Evolutionary conservation across 1,284 basidiomycete species (phyloP).

Genomic region (Porodaedalea pini): DNA sequence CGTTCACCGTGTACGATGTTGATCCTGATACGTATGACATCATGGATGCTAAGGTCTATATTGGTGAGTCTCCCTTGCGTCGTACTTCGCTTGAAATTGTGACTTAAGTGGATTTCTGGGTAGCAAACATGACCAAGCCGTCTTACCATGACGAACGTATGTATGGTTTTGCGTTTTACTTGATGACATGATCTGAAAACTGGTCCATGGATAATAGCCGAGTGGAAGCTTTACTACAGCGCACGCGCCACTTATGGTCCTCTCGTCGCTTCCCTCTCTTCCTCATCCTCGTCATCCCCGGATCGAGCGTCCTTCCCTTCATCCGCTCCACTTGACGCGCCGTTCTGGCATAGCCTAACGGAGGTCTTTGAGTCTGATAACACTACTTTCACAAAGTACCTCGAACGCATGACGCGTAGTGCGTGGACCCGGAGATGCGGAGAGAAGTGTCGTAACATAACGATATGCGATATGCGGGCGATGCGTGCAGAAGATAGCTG

Average conservation of each 20-base stretch:
- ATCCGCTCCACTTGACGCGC: slow-evolving; percentile 34
- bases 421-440: slow-evolving; percentile 36
- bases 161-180: slow-evolving; percentile 16
- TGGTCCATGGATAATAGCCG: slow-evolving; percentile 33
- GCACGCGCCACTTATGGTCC: slow-evolving; percentile 50
- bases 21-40: slow-evolving; percentile 52
- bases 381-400: slow-evolving; percentile 44
- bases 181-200: slow-evolving; percentile 18
- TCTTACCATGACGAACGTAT: slow-evolving; percentile 36
- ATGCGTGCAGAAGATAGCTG: slow-evolving; percentile 48
- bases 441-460: slow-evolving; percentile 40
- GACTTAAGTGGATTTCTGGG: no score
- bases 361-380: slow-evolving; percentile 50
- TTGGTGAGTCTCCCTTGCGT: slow-evolving; percentile 30
- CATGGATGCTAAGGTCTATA: slow-evolving; percentile 45
- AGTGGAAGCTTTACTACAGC: slow-evolving; percentile 55
- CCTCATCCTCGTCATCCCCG: not conserved
- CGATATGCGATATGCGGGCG: slow-evolving; percentile 48
- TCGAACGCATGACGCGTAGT: slow-evolving; percentile 40
- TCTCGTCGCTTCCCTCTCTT: slow-evolving; percentile 33
- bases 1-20: slow-evolving; percentile 51
- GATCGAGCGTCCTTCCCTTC: slow-evolving; percentile 13
- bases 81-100: not conserved
- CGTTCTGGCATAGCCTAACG: slow-evolving; percentile 62
- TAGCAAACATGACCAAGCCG: slow-evolving; percentile 37